Conservation (phyloP, 495 filamentous ascomycete genomes). For the Penicillium paxilli region DNA sequence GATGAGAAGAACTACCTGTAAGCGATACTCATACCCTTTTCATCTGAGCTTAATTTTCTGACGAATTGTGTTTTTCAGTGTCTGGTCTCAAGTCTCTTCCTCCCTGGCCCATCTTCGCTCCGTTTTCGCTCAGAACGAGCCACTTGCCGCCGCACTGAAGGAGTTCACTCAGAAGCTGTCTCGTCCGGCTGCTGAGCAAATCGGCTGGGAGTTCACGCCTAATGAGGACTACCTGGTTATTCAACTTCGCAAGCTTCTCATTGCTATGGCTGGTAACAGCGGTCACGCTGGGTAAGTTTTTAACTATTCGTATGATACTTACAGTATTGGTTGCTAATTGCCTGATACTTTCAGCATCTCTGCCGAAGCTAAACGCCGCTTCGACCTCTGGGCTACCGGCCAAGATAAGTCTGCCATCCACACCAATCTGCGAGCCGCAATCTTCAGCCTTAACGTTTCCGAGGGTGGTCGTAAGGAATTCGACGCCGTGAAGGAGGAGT, state of each 20-base stretch:
- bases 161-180: slow-evolving; percentile 72
- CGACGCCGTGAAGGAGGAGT: slow-evolving; percentile 79
- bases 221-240: slow-evolving; percentile 79
- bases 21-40: slow-evolving; percentile 17
- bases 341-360: slow-evolving; percentile 48
- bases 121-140: slow-evolving; percentile 60
- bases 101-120: slow-evolving; percentile 66
- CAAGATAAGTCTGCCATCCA: slow-evolving; percentile 68
- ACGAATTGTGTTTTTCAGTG: slow-evolving; percentile 47
- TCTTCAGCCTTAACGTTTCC: slow-evolving; percentile 77
- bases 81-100: slow-evolving; percentile 81
- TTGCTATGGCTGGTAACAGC: slow-evolving; percentile 69
- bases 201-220: slow-evolving; percentile 80
- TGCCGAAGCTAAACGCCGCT: slow-evolving; percentile 70
- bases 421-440: slow-evolving; percentile 72
- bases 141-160: slow-evolving; percentile 64
- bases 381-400: slow-evolving; percentile 69
- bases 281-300: slow-evolving; percentile 68
- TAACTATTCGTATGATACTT: neutral
- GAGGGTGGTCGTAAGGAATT: slow-evolving; percentile 66
- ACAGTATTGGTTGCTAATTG: neutral
- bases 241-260: slow-evolving; percentile 77
- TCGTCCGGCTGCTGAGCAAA: slow-evolving; percentile 65
- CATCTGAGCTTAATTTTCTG: neutral
- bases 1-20: slow-evolving; percentile 78